Base-by-base conservation (phyloP, 2,329 filamentous ascomycete species). In the Neofusicoccum kwambonambiense region DNA sequence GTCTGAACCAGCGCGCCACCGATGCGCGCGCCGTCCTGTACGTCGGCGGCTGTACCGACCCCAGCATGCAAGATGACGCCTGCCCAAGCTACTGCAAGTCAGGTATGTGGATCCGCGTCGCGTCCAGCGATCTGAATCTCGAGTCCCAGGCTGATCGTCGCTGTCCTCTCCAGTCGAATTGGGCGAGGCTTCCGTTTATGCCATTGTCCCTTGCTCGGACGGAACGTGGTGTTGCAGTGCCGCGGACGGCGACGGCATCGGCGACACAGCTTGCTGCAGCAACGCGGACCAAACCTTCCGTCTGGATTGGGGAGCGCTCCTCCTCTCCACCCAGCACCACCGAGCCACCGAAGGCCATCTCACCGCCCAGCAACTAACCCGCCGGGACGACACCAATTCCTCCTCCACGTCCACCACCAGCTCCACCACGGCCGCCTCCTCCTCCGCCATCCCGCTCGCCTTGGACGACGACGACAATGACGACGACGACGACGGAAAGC, bases 221-320 rank as follows among this genome's bases (percentile, higher is more conserved):
- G 56, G 56, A n/a, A 47, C 41, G 15, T 60, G 56, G 56, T 60
- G 56, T 8, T 60, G 56, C 56, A 60, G 56, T 17, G 42, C 42
- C 42, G 31, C 56, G 4, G 42, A 37, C 27, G 11, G n/a, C 31
- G n/a, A 60, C 31, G 56, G 41, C 56, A 47, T 60, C 44, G 56
- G 56, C 27, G 56, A 60, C 31, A 22, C 56, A 13, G 35, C 56
- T 13, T 60, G 56, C 56, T 60, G 56, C 56, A 47, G 13, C 27
- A 37, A 37, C 12, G 27, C 31, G 4, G 31, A 47, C 42, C 42
- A 60, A 47, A 60, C 56, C 31, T 60, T 60, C 39, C 56, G 56
- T n/a, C n/a, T 60, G n/a, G 42, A 60, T 42, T 60, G 39, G 41
- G 42, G 31, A 3, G 56, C 41, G 31, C 56, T 60, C 17, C 27